Conservation (phyloP, 2,329 filamentous ascomycete species). For the Aspergillus intermedius region DNA sequence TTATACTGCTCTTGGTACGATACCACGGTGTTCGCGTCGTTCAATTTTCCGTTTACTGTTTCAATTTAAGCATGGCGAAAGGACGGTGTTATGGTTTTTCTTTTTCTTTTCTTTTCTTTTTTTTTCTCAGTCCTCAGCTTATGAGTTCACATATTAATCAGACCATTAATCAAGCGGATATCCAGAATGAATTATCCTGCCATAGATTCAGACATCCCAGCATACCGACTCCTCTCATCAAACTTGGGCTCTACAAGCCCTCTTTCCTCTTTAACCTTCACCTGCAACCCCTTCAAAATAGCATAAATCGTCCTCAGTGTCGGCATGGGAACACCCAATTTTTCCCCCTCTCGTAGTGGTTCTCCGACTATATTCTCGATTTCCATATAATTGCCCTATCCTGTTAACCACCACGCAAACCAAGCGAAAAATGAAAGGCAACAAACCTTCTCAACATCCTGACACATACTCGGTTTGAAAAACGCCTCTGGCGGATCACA, state of each 20-base stretch:
- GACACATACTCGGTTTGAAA: conserved; percentile 50
- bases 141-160: neutral
- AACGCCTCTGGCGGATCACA: conserved; percentile 43
- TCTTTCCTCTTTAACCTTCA: conserved; percentile 15
- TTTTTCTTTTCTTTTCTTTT: no score
- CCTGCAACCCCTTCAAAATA: conserved; percentile 18
- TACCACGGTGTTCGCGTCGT: conserved; percentile 9
- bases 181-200: neutral
- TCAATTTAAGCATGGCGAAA: conserved; percentile 8
- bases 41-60: neutral
- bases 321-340: conserved; percentile 34
- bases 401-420: neutral
- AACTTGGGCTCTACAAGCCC: conserved; percentile 2
- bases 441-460: conserved; percentile 36
- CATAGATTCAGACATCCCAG: neutral
- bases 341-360: conserved; percentile 45
- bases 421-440: neutral
- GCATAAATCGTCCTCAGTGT: conserved; percentile 21
- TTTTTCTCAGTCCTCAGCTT: no score
- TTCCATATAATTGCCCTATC: conserved; percentile 49
- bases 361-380: conserved; percentile 51
- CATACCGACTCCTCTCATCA: neutral
- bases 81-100: neutral
- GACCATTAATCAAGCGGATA: no score
- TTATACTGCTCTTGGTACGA: conserved; percentile 3